Conservation (phyloP, 192 early-diverging fungal species). For the Borealophlyctis nickersoniae region DNA sequence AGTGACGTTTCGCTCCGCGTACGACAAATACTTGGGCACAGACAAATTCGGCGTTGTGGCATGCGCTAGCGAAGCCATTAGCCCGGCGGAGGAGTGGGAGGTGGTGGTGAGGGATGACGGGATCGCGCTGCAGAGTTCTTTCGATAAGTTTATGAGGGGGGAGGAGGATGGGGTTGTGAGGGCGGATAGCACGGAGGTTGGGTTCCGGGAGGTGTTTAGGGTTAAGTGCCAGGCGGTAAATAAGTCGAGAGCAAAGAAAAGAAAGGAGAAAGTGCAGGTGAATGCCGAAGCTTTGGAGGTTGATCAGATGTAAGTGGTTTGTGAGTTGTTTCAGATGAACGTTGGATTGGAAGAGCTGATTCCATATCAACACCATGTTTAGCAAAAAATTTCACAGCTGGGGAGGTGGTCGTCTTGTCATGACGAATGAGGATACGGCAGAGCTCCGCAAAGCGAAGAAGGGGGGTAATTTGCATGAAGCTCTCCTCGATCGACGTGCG, state of each 20-base stretch:
- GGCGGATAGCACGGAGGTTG: slow-evolving; percentile 69
- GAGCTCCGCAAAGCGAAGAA: slow-evolving; percentile 65
- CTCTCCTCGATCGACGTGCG: slow-evolving; percentile 71
- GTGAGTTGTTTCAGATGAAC: not conserved
- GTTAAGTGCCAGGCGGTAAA: slow-evolving; percentile 71
- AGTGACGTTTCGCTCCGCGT: slow-evolving; percentile 58
- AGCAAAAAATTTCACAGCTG: slow-evolving; percentile 76
- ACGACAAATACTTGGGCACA: slow-evolving; percentile 64
- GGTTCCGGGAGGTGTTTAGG: slow-evolving; percentile 68
- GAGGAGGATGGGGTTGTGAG: slow-evolving; percentile 53
- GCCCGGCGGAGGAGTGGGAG: slow-evolving; percentile 77
- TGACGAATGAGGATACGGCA: slow-evolving; percentile 51
- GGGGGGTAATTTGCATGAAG: slow-evolving; percentile 69
- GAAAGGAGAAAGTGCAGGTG: slow-evolving; percentile 45
- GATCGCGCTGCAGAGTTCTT: slow-evolving; percentile 59
- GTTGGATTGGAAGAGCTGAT: not conserved
- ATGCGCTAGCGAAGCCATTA: slow-evolving; percentile 70
- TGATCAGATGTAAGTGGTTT: slow-evolving; percentile 60
- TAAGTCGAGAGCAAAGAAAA: slow-evolving; percentile 38
- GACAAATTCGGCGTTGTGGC: slow-evolving; percentile 81
- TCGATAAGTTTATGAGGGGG: slow-evolving; percentile 65
- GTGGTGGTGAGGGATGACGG: slow-evolving; percentile 67
- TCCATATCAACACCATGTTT: not conserved
- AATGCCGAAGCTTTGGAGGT: slow-evolving; percentile 57
- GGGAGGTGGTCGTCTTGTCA: slow-evolving; percentile 58